Evolutionary conservation across 169 alveolate genomes (phyloP).

Genomic region (Babesia ovata): DNA sequence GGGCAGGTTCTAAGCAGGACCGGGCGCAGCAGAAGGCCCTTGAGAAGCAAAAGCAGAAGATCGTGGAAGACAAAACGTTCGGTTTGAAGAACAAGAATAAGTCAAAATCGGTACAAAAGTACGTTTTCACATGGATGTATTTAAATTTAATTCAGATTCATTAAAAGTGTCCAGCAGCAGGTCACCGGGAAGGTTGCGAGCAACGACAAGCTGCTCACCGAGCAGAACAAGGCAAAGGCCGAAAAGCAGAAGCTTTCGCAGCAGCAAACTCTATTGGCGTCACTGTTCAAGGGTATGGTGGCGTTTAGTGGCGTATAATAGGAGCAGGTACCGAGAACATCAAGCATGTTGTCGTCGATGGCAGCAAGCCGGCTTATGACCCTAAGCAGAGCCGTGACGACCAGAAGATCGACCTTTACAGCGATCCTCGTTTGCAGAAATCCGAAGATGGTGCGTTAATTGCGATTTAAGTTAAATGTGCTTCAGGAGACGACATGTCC

Average conservation of each 20-base stretch:
- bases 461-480: constrained; percentile 17
- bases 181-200: constrained; percentile 79
- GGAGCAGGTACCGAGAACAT: constrained; percentile 81
- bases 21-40: constrained; percentile 90
- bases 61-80: constrained; percentile 98
- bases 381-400: constrained; percentile 82
- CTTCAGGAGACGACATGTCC: constrained; percentile 58
- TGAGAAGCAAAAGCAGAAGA: constrained; percentile 94
- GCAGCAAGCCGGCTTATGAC: constrained; percentile 71
- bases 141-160: constrained; percentile 49
- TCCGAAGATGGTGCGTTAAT: constrained; percentile 25
- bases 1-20: constrained; percentile 85
- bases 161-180: constrained; percentile 83
- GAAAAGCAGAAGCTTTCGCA: constrained; percentile 91
- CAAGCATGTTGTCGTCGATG: constrained; percentile 77
- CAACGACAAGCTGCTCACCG: constrained; percentile 69
- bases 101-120: constrained; percentile 95
- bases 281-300: constrained; percentile 70
- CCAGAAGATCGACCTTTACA: constrained; percentile 92
- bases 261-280: constrained; percentile 91
- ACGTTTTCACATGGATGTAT: background rate
- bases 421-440: constrained; percentile 91
- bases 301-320: background rate
- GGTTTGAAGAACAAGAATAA: constrained; percentile 97
- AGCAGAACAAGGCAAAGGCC: constrained; percentile 86